Evolutionary conservation across 2,329 filamentous ascomycete species (phyloP).

Genomic region (Fusarium albidum): DNA sequence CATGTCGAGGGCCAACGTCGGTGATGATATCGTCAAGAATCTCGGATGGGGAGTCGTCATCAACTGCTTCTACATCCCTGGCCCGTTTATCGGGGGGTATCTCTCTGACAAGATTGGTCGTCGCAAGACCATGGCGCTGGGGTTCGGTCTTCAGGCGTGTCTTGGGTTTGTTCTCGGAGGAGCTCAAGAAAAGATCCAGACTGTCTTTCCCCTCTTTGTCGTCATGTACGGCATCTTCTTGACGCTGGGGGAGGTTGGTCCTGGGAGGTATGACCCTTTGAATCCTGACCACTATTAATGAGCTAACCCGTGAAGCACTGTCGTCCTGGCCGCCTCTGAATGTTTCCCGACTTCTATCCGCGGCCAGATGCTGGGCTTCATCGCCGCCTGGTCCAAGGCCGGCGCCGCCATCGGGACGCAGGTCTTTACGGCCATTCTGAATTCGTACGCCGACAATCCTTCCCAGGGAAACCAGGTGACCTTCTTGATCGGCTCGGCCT

Average conservation of each 20-base stretch:
- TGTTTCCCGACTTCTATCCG: conserved; percentile 59
- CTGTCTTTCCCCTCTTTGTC: conserved; percentile 58
- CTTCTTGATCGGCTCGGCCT: conserved; percentile 59
- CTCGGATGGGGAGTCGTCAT: conserved; percentile 56
- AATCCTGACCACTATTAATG: no score
- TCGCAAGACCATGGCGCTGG: conserved; percentile 59
- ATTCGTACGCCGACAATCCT: conserved; percentile 49
- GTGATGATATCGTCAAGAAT: conserved; percentile 52
- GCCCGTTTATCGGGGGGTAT: conserved; percentile 55
- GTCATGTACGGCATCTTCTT: conserved; percentile 61
- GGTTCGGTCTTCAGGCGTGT: conserved; percentile 53
- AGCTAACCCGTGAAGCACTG: conserved; percentile 38
- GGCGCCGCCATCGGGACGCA: conserved; percentile 60
- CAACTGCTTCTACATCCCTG: conserved; percentile 60
- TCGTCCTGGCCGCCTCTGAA: conserved; percentile 52
- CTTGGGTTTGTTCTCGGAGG: conserved; percentile 61
- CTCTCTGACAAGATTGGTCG: conserved; percentile 59
- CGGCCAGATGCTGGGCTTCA: conserved; percentile 58
- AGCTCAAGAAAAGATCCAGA: conserved; percentile 53
- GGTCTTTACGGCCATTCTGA: conserved; percentile 60
- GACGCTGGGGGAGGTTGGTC: conserved; percentile 58
- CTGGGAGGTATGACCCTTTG: conserved; percentile 43
- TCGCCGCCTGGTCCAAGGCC: conserved; percentile 57
- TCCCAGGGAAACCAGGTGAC: conserved; percentile 57
- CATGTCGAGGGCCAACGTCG: conserved; percentile 50